phyloP scores from a whole-genome alignment of 306 rosid species.

The Hylodesmum podocarpum region DNA sequence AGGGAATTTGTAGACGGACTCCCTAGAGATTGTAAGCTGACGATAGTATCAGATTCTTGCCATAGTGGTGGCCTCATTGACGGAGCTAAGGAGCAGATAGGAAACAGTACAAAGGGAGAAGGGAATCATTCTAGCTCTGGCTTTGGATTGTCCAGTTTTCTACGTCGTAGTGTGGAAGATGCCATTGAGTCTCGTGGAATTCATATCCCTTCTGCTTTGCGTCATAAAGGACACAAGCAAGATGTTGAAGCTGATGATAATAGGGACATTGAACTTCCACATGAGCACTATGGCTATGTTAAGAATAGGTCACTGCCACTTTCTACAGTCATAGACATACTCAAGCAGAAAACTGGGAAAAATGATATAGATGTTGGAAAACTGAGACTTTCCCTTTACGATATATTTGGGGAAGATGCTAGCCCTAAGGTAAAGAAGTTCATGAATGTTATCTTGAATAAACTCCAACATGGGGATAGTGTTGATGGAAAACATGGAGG shows the following conservation, averaged over 20 bases:
- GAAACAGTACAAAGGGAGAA: constrained; percentile 63
- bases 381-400: constrained; percentile 86
- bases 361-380: constrained; percentile 84
- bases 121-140: constrained; percentile 36
- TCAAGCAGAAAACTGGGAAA: constrained; percentile 90
- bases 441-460: constrained; percentile 70
- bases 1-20: constrained; percentile 66
- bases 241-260: constrained; percentile 38
- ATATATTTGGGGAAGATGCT: constrained; percentile 84
- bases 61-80: constrained; percentile 93
- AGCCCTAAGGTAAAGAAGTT: constrained; percentile 98
- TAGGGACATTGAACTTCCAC: constrained; percentile 48
- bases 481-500: constrained; percentile 46
- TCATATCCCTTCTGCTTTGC: constrained; percentile 54
- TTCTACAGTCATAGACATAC: constrained; percentile 75
- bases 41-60: constrained; percentile 91
- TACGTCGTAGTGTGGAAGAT: constrained; percentile 51
- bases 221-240: constrained; percentile 27
- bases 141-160: constrained; percentile 60
- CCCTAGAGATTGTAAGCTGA: constrained; percentile 63
- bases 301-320: constrained; percentile 74
- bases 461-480: constrained; percentile 50
- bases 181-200: constrained; percentile 76
- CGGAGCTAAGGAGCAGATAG: constrained; percentile 81
- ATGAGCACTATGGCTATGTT: constrained; percentile 48